phyloP scores from a whole-genome alignment of 352 stramenopile genomes.

The Ochromonadaceae sp. region DNA sequence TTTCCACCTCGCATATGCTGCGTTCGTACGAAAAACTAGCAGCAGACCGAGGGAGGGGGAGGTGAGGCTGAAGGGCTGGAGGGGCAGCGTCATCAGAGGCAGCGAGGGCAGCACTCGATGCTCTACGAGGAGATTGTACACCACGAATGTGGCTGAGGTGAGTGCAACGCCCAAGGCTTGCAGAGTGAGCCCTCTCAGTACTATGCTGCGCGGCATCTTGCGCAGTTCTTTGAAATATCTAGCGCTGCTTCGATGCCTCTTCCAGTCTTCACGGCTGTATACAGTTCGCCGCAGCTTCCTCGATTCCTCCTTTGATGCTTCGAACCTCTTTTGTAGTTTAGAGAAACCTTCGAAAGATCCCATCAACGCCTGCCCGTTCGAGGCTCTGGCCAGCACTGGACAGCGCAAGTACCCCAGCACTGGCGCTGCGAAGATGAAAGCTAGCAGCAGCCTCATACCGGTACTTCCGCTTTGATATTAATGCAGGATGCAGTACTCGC shows the following conservation, averaged over 20 bases:
- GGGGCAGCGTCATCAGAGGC: slow-evolving; percentile 30
- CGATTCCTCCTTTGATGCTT: slow-evolving; percentile 22
- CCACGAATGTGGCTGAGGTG: slow-evolving; percentile 35
- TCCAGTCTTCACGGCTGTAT: slow-evolving; percentile 39
- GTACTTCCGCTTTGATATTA: too few relatives aligned
- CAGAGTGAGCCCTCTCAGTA: slow-evolving; percentile 39
- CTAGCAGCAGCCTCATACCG: too few relatives aligned
- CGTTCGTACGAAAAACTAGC: slow-evolving; percentile 49
- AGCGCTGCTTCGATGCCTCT: slow-evolving; percentile 34
- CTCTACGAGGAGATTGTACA: slow-evolving; percentile 37
- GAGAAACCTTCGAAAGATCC: too few relatives aligned
- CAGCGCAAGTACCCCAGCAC: too few relatives aligned
- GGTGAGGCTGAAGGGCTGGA: slow-evolving; percentile 6
- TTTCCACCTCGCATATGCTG: slow-evolving; percentile 42
- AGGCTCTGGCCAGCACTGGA: too few relatives aligned
- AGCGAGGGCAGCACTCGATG: slow-evolving; percentile 23
- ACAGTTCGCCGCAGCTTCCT: slow-evolving; percentile 38
- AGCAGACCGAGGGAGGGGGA: slow-evolving; percentile 36
- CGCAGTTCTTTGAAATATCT: slow-evolving; percentile 37
- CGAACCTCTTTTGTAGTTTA: too few relatives aligned
- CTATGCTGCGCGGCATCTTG: slow-evolving; percentile 34
- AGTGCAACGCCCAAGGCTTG: slow-evolving; percentile 35
- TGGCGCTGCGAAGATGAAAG: too few relatives aligned
- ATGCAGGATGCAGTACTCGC: too few relatives aligned
- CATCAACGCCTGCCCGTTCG: too few relatives aligned